phyloP scores from a whole-genome alignment of 2,329 filamentous ascomycete species.

The Aspergillus calidoustus region DNA sequence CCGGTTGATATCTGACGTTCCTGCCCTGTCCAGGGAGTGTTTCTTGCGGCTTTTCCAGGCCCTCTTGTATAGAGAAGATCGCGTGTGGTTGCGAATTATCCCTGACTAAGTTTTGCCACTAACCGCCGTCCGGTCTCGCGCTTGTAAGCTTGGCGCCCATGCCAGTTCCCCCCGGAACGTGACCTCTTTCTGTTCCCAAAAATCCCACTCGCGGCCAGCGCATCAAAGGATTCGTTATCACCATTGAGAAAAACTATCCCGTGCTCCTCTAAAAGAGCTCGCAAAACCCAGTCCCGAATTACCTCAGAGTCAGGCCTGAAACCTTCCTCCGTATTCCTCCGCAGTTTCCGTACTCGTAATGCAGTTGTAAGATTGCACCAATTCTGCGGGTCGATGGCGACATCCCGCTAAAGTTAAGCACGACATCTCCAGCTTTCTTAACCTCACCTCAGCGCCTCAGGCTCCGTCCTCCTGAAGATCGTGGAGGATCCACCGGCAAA shows the following conservation, averaged over 20 bases:
- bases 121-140: background rate
- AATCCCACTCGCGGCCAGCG: background rate
- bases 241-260: background rate
- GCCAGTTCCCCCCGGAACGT: background rate
- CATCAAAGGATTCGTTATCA: background rate
- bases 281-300: no score
- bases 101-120: constrained; percentile 13
- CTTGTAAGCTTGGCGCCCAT: constrained; percentile 10
- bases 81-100: constrained; percentile 4
- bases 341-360: background rate
- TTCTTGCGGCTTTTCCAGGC: background rate
- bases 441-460: background rate
- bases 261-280: background rate
- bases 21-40: background rate
- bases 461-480: constrained; percentile 14
- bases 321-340: background rate
- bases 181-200: background rate
- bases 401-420: constrained; percentile 23
- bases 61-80: background rate
- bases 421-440: constrained; percentile 14
- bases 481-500: constrained; percentile 13
- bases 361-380: background rate
- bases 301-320: background rate
- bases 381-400: constrained; percentile 27
- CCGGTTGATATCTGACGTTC: background rate